Conservation (phyloP, 345 rosid species). For the Eucalyptus albens region DNA sequence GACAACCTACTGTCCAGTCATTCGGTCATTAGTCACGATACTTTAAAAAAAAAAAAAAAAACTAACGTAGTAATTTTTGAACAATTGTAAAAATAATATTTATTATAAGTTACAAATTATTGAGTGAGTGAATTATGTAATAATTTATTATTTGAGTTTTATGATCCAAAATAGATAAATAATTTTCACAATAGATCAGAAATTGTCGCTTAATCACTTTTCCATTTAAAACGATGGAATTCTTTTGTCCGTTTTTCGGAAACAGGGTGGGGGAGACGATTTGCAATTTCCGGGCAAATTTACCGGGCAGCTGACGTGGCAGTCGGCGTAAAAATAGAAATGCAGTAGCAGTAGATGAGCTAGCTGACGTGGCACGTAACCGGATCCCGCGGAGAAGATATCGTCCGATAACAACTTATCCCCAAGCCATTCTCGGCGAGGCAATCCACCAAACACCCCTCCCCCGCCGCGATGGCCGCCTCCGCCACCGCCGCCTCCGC, state of each 20-base stretch:
- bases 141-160: too few species aligned
- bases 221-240: not conserved
- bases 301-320: not conserved
- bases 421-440: not conserved
- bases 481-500: constrained; percentile 12
- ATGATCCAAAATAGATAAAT: too few species aligned
- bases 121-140: too few species aligned
- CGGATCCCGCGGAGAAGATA: not conserved
- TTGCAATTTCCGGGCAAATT: not conserved
- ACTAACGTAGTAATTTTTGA: too few species aligned
- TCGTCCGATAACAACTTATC: not conserved
- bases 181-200: too few species aligned
- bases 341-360: not conserved
- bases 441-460: not conserved
- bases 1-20: too few species aligned
- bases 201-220: too few species aligned
- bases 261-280: not conserved
- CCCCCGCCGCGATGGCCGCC: constrained; percentile 14
- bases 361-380: not conserved
- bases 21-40: too few species aligned
- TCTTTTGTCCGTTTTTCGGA: not conserved
- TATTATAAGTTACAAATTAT: too few species aligned
- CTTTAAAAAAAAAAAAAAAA: too few species aligned
- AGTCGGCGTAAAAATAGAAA: not conserved
- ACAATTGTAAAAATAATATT: too few species aligned